A percentile compares a stretch with the other conserved stretches of the same genome.
These are phyloP conservation scores for Leptographium galeiforme DNA, from an alignment of 2,329 filamentous ascomycete species.

Conservation along the genomic window DNA sequence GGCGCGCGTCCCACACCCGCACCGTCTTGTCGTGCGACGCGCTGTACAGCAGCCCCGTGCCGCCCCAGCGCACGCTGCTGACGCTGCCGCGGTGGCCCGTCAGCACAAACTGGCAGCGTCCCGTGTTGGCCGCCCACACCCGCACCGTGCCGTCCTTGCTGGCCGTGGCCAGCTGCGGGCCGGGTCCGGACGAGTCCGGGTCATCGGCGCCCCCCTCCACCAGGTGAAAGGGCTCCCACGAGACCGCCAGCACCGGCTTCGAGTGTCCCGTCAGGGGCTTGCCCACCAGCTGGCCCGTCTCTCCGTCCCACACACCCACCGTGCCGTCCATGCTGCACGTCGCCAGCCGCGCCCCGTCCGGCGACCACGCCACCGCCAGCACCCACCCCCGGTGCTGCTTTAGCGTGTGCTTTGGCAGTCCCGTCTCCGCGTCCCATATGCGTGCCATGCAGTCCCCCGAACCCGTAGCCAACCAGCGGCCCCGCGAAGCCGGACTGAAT, in stretches of 20 bases:
- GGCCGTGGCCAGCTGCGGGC: slow-evolving; percentile 68
- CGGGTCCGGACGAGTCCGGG: slow-evolving; percentile 35
- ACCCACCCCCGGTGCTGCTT: slow-evolving; percentile 88
- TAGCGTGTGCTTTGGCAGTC: slow-evolving; percentile 73
- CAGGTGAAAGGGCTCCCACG: slow-evolving; percentile 88
- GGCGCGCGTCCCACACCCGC: slow-evolving; percentile 73
- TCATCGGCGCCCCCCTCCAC: slow-evolving; percentile 25
- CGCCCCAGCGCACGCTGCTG: slow-evolving; percentile 88
- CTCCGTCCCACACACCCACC: slow-evolving; percentile 79
- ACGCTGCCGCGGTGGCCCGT: slow-evolving; percentile 82
- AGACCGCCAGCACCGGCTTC: slow-evolving; percentile 77
- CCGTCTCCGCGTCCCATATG: slow-evolving; percentile 91
- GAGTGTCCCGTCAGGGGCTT: slow-evolving; percentile 68
- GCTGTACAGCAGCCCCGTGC: slow-evolving; percentile 72
- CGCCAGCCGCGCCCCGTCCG: slow-evolving; percentile 67
- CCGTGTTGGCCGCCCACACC: slow-evolving; percentile 72
- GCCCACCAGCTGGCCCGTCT: slow-evolving; percentile 61
- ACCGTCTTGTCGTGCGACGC: slow-evolving; percentile 85
- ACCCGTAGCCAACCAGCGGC: slow-evolving; percentile 69
- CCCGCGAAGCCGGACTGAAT: slow-evolving; percentile 65
- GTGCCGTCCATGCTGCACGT: slow-evolving; percentile 91
- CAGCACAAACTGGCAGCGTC: slow-evolving; percentile 67
- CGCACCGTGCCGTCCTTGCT: slow-evolving; percentile 83
- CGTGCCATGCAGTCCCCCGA: slow-evolving; percentile 83
- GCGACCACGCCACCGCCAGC: slow-evolving; percentile 73